Percentiles rank a stretch among this genome's conserved stretches.
These are phyloP conservation scores for Candida insectalens DNA, from an alignment of 805 yeast genomes.

Conservation along the genomic window DNA sequence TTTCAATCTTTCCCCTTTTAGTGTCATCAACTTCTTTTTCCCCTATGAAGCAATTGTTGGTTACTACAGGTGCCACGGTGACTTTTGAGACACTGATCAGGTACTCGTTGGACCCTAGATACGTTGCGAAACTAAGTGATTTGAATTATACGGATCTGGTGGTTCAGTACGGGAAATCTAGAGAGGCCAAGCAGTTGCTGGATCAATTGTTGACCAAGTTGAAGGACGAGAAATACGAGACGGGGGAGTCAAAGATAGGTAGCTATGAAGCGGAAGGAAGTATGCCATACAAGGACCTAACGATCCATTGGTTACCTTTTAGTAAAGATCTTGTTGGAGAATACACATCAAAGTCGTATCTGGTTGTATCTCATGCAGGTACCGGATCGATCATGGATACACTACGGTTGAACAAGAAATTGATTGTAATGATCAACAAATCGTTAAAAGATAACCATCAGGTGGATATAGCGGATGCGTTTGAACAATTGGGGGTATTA, in stretches of 20 bases:
- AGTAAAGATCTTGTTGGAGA: slow-evolving; percentile 29
- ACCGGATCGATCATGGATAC: slow-evolving; percentile 89
- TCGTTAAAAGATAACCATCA: slow-evolving; percentile 85
- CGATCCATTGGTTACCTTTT: slow-evolving; percentile 38
- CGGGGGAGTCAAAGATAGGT: neutral
- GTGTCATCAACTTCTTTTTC: no score
- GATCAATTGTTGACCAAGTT: slow-evolving; percentile 4
- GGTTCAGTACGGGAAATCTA: slow-evolving; percentile 48
- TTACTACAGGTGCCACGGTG: slow-evolving; percentile 89
- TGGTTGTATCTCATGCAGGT: slow-evolving; percentile 82
- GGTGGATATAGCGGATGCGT: slow-evolving; percentile 57
- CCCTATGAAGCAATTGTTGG: slow-evolving; percentile 27
- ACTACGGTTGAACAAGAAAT: slow-evolving; percentile 41
- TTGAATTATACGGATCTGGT: slow-evolving; percentile 32
- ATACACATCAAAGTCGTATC: slow-evolving; percentile 35
- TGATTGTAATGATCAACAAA: slow-evolving; percentile 65
- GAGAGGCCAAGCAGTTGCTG: slow-evolving; percentile 8
- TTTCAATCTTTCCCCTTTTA: no score
- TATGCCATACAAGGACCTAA: no score
- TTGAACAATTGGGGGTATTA: slow-evolving; percentile 27
- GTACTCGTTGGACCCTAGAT: slow-evolving; percentile 26
- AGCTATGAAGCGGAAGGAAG: neutral
- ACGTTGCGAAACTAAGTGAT: slow-evolving; percentile 26
- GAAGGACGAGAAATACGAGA: neutral
- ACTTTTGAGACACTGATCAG: slow-evolving; percentile 56